Conservation (phyloP, 169 alveolate species). For the Plasmodium cynomolgi region DNA sequence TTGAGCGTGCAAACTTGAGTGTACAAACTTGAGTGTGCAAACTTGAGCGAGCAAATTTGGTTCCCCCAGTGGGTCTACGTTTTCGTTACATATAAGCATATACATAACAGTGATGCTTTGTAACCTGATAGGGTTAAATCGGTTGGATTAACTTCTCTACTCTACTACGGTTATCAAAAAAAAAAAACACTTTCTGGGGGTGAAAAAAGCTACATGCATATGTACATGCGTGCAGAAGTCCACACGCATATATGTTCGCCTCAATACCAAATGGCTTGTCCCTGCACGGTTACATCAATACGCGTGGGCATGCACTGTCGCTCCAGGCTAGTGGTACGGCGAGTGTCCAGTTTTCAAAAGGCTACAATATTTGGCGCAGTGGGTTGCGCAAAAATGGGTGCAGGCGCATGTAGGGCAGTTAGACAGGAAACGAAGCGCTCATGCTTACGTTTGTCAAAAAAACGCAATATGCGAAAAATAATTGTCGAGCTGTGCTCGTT, state of each 20-base stretch:
- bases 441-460: background rate
- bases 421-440: constrained; percentile 6
- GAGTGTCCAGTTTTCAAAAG: constrained; percentile 3
- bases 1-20: background rate
- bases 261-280: background rate
- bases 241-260: constrained; percentile 5
- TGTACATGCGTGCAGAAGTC: background rate
- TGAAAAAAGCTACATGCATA: background rate
- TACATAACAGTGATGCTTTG: background rate
- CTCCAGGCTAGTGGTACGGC: background rate
- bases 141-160: background rate
- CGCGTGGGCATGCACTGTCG: background rate
- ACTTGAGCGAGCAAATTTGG: background rate
- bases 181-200: background rate
- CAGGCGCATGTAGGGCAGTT: background rate
- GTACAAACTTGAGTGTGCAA: background rate
- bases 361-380: background rate
- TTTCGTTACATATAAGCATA: background rate
- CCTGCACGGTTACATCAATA: background rate
- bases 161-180: background rate
- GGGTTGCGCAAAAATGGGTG: background rate
- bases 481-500: background rate
- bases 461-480: background rate
- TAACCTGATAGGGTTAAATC: background rate
- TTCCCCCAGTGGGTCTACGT: background rate